Conservation (phyloP, 352 stramenopile species). For the Phytophthora syringae region DNA sequence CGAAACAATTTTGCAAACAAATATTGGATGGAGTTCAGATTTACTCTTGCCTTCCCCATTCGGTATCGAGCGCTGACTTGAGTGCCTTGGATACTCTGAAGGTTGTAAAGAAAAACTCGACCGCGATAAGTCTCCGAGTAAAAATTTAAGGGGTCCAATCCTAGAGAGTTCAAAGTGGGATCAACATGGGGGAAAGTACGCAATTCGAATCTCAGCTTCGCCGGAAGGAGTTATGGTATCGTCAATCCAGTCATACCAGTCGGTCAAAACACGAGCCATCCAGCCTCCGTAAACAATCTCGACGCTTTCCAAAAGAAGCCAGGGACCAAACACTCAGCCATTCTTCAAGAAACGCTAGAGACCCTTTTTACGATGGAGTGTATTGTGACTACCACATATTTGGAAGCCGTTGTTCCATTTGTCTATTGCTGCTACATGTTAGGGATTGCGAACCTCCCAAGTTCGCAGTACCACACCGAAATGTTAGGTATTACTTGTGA, state of each 20-base stretch:
- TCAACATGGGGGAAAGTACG: not conserved
- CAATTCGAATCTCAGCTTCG: not conserved
- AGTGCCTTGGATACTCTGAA: not conserved
- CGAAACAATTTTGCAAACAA: constrained; percentile 2
- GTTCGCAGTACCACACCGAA: constrained; percentile 33
- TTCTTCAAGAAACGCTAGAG: constrained; percentile 6
- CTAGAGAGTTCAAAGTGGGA: not conserved
- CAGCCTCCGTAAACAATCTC: not conserved
- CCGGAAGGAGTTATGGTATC: not conserved
- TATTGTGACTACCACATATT: constrained; percentile 33
- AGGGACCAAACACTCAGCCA: not conserved
- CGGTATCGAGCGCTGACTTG: not conserved
- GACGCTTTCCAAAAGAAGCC: not conserved
- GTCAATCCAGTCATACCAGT: not conserved
- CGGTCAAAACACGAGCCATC: not conserved
- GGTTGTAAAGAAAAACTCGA: not conserved
- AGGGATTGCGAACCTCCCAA: constrained; percentile 18
- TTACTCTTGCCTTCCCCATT: constrained; percentile 1
- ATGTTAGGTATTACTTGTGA: constrained; percentile 11
- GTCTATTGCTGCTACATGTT: constrained; percentile 31
- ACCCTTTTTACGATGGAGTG: constrained; percentile 38
- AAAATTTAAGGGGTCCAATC: not conserved
- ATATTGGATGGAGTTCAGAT: not conserved
- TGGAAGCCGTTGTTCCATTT: constrained; percentile 35
- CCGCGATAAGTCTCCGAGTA: not conserved